phyloP scores from a whole-genome alignment of 345 rosid species.

The Mangifera indica region DNA sequence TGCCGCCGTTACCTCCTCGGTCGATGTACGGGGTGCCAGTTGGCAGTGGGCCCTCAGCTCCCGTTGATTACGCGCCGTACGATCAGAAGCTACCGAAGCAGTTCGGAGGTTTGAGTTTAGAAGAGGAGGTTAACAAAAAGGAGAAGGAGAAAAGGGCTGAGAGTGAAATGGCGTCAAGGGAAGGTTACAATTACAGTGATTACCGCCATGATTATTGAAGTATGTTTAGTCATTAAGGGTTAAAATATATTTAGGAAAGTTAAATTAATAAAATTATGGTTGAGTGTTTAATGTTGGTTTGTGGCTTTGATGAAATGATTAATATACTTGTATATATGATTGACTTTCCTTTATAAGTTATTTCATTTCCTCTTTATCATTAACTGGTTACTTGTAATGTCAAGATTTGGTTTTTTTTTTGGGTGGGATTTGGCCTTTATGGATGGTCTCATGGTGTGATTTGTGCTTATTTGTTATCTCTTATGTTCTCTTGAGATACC shows the following conservation, averaged over 20 bases:
- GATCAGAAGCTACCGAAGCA: conserved; percentile 42
- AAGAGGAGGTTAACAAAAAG: conserved; percentile 37
- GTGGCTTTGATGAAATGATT: conserved; percentile 1
- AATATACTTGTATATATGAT: conserved; percentile 13
- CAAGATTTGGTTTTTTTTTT: neutral
- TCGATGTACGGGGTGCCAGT: conserved; percentile 35
- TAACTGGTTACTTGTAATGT: too few species aligned
- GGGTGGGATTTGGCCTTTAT: neutral
- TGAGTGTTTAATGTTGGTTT: conserved; percentile 10
- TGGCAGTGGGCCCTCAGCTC: conserved; percentile 52
- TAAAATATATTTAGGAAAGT: neutral
- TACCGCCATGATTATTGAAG: conserved; percentile 42
- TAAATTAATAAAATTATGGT: conserved; percentile 1
- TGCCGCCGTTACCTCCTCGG: conserved; percentile 29
- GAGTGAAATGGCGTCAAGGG: conserved; percentile 34
- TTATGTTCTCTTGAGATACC: neutral
- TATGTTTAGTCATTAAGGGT: conserved; percentile 6
- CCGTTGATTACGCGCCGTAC: conserved; percentile 50
- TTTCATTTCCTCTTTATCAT: neutral
- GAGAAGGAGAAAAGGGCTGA: conserved; percentile 35
- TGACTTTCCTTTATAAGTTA: neutral
- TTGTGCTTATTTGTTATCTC: neutral
- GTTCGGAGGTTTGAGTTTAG: conserved; percentile 44
- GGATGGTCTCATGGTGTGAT: neutral
- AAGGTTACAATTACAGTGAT: conserved; percentile 35